phyloP scores from a whole-genome alignment of 148 eudicot species.

The Agrostemma githago region DNA sequence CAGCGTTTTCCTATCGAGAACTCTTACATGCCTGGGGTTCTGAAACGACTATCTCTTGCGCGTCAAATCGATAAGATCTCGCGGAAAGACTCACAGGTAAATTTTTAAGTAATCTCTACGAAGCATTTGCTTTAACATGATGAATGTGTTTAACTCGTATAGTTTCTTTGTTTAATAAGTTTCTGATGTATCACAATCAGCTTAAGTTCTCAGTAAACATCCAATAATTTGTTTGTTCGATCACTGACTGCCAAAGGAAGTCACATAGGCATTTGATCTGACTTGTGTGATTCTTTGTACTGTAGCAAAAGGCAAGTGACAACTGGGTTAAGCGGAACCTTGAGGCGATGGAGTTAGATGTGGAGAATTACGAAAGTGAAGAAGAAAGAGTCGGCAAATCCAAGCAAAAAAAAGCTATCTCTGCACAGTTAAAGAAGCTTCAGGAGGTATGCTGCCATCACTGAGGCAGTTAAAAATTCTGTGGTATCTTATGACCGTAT shows the following conservation, averaged over 20 bases:
- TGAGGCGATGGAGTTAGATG: conserved; percentile 58
- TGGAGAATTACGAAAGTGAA: conserved; percentile 84
- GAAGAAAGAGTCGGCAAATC: conserved; percentile 65
- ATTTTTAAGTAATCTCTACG: conserved; percentile 3
- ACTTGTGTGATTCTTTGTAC: neutral
- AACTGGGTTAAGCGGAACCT: conserved; percentile 70
- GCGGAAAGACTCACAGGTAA: conserved; percentile 77
- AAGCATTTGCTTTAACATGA: neutral
- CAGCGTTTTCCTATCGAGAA: conserved; percentile 71
- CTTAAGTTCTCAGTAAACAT: neutral
- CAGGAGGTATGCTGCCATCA: conserved; percentile 48
- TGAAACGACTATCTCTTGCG: conserved; percentile 76
- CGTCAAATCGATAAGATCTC: conserved; percentile 82
- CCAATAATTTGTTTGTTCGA: neutral
- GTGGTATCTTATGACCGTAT: neutral
- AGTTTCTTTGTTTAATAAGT: neutral
- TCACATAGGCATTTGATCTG: conserved; percentile 1
- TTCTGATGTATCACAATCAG: neutral
- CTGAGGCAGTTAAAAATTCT: neutral
- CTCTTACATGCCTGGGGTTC: conserved; percentile 82
- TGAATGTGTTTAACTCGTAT: neutral
- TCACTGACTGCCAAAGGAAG: neutral
- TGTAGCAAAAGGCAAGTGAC: conserved; percentile 65
- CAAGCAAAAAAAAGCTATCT: conserved; percentile 55
- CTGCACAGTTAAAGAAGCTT: conserved; percentile 52